Evolutionary conservation across 2,329 filamentous ascomycete species (phyloP), one percentile per base, ranked within the genome.

Genomic region (Botryotinia globosa): DNA sequence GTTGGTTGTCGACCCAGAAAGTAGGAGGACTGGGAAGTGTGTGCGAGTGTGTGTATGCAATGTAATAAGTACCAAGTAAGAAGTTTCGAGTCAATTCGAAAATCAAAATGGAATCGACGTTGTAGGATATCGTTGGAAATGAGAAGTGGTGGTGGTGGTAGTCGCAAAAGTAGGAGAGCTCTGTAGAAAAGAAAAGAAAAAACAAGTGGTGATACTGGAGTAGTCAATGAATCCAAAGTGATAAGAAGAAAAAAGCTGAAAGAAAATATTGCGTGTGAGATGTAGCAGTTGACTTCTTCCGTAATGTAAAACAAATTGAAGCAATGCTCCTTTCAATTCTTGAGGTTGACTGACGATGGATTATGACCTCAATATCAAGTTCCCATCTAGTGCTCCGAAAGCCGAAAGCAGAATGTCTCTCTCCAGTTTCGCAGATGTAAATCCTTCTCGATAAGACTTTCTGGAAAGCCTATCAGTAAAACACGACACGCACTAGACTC

Each of bases 401-500:
- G 48, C 44, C 44, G 20, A 51, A 66, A 51, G 4, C 48, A 54
- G 48, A n/a, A 51, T n/a, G 4, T 56, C 14, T 29, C 51, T 56
- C 14, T 29, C 51, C n/a, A 29, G 51, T 18, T 56, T 56, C 51
- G n/a, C n/a, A 56, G 51, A 7, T 44, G 62, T 37, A 48, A 29
- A 48, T 48, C 62, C 42, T 14, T 29, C 9, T 54, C 45, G 64
- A 67, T 67, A 67, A 67, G 45, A 56, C 9, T 56, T 56, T 56
- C 48, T 42, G 25, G n/a, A 67, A 56, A 67, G 65, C 37, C 48
- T 67, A 67, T 42, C 65, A 56, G 34, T 67, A 56, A 67, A 67
- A 67, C 65, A 56, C 34, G 16, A 16, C 20, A 12, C 37, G 65
- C 34, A 67, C 51, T 67, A 67, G 37, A 42, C 34, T 39, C 22